A percentile compares a stretch with the other conserved stretches of the same genome.
phyloP scores from a whole-genome alignment of 2,329 filamentous ascomycete genomes.

The Aspergillus novoparasiticus region DNA sequence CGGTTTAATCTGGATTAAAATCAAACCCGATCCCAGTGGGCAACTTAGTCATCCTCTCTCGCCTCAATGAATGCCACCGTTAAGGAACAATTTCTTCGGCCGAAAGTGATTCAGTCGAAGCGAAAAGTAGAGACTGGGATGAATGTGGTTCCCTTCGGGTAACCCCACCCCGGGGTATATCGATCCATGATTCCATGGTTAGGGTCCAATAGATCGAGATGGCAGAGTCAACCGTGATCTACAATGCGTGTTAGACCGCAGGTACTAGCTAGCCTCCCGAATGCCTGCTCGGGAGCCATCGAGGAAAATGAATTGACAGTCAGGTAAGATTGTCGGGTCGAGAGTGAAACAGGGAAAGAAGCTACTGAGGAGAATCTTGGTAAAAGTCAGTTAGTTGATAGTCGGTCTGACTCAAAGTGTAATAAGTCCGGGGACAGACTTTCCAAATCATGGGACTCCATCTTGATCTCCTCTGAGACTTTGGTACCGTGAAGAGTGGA shows the following conservation, averaged over 20 bases:
- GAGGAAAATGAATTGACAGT: not conserved
- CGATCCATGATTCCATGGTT: constrained; percentile 16
- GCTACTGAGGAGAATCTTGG: not conserved
- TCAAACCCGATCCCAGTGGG: not conserved
- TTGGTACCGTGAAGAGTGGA: not conserved
- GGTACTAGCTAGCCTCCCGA: not conserved
- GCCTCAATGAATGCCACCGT: not conserved
- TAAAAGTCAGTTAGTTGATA: not conserved
- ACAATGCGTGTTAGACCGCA: constrained; percentile 2
- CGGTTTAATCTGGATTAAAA: not conserved
- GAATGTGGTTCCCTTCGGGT: constrained; percentile 11
- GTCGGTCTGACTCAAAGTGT: not conserved
- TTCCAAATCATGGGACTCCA: not conserved
- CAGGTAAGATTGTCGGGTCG: not conserved
- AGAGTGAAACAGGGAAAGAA: not conserved
- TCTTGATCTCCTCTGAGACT: not conserved
- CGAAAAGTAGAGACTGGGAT: not conserved
- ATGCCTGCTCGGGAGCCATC: not conserved
- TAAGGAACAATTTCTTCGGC: not conserved
- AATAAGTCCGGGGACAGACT: not conserved
- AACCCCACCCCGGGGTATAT: constrained; percentile 11
- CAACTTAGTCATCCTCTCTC: not conserved
- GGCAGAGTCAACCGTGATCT: constrained; percentile 4
- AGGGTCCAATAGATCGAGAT: constrained; percentile 5
- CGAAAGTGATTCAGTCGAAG: not conserved